Evolutionary conservation across 2,329 filamentous ascomycete genomes (phyloP).

Genomic region (Xylariaceae sp.): DNA sequence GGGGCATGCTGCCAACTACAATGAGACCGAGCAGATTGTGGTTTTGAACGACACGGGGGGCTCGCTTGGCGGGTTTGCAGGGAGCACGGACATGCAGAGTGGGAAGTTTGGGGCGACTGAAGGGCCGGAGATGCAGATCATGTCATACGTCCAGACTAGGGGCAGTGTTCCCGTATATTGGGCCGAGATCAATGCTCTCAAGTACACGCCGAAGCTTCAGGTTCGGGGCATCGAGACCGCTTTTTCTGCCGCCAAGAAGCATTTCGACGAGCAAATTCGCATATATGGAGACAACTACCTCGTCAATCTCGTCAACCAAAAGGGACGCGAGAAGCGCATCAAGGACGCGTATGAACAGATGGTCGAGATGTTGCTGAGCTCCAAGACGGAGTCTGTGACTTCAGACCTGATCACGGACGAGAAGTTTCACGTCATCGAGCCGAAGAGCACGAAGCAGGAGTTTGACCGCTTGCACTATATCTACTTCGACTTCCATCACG

Average conservation of each 20-base stretch:
- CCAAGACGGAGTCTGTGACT: slow-evolving; percentile 60
- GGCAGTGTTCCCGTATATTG: slow-evolving; percentile 95
- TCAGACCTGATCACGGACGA: slow-evolving; percentile 64
- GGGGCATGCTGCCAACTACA: slow-evolving; percentile 96
- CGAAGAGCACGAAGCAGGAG: slow-evolving; percentile 48
- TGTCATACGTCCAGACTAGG: slow-evolving; percentile 93
- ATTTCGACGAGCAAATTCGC: slow-evolving; percentile 90
- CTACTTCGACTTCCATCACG: slow-evolving; percentile 97
- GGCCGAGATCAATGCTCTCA: slow-evolving; percentile 90
- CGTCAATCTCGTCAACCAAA: slow-evolving; percentile 95
- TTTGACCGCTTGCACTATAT: slow-evolving; percentile 89
- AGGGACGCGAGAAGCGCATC: slow-evolving; percentile 79
- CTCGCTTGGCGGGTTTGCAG: slow-evolving; percentile 73
- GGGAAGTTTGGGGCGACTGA: slow-evolving; percentile 55
- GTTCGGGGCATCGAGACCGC: slow-evolving; percentile 80
- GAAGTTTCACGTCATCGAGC: slow-evolving; percentile 75
- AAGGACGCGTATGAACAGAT: slow-evolving; percentile 94
- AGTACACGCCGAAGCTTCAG: slow-evolving; percentile 86
- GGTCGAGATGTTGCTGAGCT: slow-evolving; percentile 67
- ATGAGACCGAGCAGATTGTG: slow-evolving; percentile 92
- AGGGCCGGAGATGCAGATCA: slow-evolving; percentile 74
- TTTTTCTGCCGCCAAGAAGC: slow-evolving; percentile 69
- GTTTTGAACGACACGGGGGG: slow-evolving; percentile 77
- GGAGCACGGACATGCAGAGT: slow-evolving; percentile 69
- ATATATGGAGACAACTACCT: slow-evolving; percentile 96